A percentile compares a stretch with the other conserved stretches of the same genome.
Evolutionary conservation across 441 rosid species (phyloP).

Genomic region (Adansonia gregorii): DNA sequence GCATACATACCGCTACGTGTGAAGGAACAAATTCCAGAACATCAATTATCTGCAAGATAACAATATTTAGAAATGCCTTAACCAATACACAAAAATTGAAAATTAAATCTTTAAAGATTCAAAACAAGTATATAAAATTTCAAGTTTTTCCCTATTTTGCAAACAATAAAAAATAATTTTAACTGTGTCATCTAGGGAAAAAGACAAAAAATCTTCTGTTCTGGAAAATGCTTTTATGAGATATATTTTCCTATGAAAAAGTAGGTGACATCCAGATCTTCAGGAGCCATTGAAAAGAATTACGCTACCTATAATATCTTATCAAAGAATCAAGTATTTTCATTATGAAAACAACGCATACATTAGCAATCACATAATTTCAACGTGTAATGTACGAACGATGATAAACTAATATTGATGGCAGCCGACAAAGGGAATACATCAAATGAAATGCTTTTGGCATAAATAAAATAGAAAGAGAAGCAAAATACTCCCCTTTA

Average conservation of each 20-base stretch:
- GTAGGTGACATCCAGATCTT: not conserved
- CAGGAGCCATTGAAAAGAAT: constrained; percentile 8
- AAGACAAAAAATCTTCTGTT: not conserved
- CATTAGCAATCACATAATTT: constrained; percentile 9
- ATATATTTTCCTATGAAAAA: not conserved
- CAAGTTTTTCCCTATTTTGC: not conserved
- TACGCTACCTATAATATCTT: not conserved
- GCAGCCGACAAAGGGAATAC: not conserved
- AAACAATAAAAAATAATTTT: not conserved
- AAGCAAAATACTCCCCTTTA: not conserved
- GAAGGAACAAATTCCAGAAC: constrained; percentile 88
- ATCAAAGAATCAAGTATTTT: not conserved
- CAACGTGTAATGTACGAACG: not conserved
- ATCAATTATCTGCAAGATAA: constrained; percentile 78
- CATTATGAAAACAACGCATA: not conserved
- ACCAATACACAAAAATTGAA: not conserved
- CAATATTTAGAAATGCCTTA: constrained; percentile 28
- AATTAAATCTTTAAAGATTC: constrained; percentile 6
- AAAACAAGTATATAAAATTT: not conserved
- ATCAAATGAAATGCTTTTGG: constrained; percentile 12
- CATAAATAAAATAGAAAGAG: constrained; percentile 14
- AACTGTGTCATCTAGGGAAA: not conserved
- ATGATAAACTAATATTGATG: not conserved
- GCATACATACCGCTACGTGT: constrained; percentile 79
- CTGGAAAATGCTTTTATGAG: not conserved